A percentile compares a stretch with the other conserved stretches of the same genome.
phyloP scores from a whole-genome alignment of 805 yeast species.

The Candida ulmi region DNA sequence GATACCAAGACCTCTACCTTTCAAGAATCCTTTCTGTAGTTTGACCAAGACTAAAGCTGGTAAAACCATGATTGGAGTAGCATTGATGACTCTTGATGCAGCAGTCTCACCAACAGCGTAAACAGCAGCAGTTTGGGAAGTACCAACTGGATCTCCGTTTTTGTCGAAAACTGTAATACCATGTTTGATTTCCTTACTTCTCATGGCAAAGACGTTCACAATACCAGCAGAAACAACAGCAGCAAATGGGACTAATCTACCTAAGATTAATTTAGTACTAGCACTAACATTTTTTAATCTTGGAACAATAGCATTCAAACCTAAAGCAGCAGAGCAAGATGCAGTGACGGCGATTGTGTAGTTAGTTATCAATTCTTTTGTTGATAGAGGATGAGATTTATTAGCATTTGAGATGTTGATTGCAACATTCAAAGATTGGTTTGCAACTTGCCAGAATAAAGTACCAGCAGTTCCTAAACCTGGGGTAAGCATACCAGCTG shows the following conservation, averaged over 20 bases:
- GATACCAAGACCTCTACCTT: conserved; percentile 57
- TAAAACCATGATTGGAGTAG: conserved; percentile 95
- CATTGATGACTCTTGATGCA: conserved; percentile 87
- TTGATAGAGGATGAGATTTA: conserved; percentile 86
- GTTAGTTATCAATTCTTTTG: conserved; percentile 69
- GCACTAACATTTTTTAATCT: conserved; percentile 67
- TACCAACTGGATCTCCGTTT: conserved; percentile 63
- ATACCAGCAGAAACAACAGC: conserved; percentile 98
- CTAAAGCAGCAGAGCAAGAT: conserved; percentile 92
- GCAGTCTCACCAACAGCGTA: conserved; percentile 98
- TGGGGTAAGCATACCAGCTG: conserved; percentile 98
- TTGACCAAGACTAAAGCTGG: conserved; percentile 84
- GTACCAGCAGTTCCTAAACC: conserved; percentile 87
- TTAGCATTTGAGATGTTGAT: conserved; percentile 95
- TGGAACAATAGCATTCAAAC: conserved; percentile 89
- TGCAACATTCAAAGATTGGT: conserved; percentile 95
- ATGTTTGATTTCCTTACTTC: conserved; percentile 86
- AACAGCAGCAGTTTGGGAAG: conserved; percentile 80
- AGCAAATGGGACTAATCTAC: conserved; percentile 94
- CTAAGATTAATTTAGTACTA: conserved; percentile 60
- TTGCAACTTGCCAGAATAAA: conserved; percentile 95
- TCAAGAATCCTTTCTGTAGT: conserved; percentile 66
- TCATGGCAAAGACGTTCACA: conserved; percentile 93
- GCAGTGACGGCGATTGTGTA: conserved; percentile 89
- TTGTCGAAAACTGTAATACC: conserved; percentile 71